Conservation (phyloP, 228 moss, liverwort and hornwort species). For the Sphagnum fallax region DNA sequence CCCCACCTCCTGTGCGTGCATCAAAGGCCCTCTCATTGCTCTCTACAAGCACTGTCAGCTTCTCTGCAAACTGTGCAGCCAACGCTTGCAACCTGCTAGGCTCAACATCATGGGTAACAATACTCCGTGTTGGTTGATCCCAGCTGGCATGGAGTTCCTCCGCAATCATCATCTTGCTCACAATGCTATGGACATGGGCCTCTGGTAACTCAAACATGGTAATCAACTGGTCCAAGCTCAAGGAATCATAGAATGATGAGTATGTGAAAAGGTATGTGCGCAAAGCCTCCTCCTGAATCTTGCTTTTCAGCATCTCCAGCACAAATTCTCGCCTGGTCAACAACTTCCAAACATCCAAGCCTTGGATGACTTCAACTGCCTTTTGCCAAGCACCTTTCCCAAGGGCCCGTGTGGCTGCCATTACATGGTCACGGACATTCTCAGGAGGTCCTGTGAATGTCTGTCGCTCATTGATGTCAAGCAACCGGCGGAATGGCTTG, state of each 20-base stretch:
- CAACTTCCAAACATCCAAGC: conserved; percentile 93
- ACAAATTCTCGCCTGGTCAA: conserved; percentile 59
- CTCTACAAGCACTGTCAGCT: conserved; percentile 82
- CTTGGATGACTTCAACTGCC: conserved; percentile 80
- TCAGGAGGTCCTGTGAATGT: conserved; percentile 96
- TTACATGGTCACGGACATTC: conserved; percentile 96
- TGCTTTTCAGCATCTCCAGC: conserved; percentile 74
- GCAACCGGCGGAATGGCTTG: conserved; percentile 79
- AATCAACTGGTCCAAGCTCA: conserved; percentile 92
- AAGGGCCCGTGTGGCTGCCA: conserved; percentile 78
- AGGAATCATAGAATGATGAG: conserved; percentile 77
- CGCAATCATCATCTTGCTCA: conserved; percentile 99
- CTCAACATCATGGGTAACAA: conserved; percentile 92
- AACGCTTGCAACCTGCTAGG: conserved; percentile 84
- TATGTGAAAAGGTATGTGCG: conserved; percentile 91
- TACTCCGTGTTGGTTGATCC: conserved; percentile 95
- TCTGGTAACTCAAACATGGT: conserved; percentile 80
- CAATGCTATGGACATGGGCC: conserved; percentile 88
- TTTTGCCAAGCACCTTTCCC: conserved; percentile 83
- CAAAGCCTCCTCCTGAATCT: conserved; percentile 91
- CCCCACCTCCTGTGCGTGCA: conserved; percentile 77
- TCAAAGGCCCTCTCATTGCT: conserved; percentile 96
- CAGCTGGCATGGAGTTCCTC: conserved; percentile 98
- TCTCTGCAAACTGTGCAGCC: conserved; percentile 90
- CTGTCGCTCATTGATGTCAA: conserved; percentile 94